Evolutionary conservation across 2,329 filamentous ascomycete species (phyloP).

Genomic region (Penicillium sp.): DNA sequence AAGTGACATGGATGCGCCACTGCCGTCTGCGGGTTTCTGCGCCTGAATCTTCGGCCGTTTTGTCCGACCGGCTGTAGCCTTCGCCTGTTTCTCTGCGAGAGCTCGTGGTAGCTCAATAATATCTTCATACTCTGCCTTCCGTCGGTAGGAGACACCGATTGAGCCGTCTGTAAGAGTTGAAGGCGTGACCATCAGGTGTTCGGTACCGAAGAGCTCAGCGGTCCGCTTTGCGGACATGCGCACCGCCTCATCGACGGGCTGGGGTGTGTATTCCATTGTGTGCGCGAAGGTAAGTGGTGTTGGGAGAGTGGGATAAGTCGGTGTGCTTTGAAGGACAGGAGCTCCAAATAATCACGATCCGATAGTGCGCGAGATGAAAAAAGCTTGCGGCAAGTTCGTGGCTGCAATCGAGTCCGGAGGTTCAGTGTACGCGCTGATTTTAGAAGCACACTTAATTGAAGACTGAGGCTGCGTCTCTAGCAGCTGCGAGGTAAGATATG

Average conservation of each 20-base stretch:
- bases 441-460: neutral
- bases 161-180: slow-evolving; percentile 44
- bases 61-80: slow-evolving; percentile 59
- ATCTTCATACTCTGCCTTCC: slow-evolving; percentile 68
- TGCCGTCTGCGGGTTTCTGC: slow-evolving; percentile 51
- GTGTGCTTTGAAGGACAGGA: neutral
- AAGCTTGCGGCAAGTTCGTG: slow-evolving; percentile 13
- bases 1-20: slow-evolving; percentile 57
- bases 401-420: neutral
- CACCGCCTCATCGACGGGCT: slow-evolving; percentile 38
- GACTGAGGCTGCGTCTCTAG: neutral
- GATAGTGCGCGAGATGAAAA: slow-evolving; percentile 21
- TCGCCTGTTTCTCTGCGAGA: slow-evolving; percentile 75
- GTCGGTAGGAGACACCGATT: slow-evolving; percentile 46
- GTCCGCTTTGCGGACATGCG: slow-evolving; percentile 47
- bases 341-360: slow-evolving; percentile 3
- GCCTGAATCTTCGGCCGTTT: slow-evolving; percentile 58
- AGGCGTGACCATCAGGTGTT: slow-evolving; percentile 46
- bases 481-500: neutral
- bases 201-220: slow-evolving; percentile 47
- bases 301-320: neutral
- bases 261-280: slow-evolving; percentile 35
- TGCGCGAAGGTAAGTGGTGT: neutral
- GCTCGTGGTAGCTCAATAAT: slow-evolving; percentile 74
- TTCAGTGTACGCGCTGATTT: neutral